Evolutionary conservation across 2,329 filamentous ascomycete species (phyloP).

Genomic region (Trichoderma arundinaceum): DNA sequence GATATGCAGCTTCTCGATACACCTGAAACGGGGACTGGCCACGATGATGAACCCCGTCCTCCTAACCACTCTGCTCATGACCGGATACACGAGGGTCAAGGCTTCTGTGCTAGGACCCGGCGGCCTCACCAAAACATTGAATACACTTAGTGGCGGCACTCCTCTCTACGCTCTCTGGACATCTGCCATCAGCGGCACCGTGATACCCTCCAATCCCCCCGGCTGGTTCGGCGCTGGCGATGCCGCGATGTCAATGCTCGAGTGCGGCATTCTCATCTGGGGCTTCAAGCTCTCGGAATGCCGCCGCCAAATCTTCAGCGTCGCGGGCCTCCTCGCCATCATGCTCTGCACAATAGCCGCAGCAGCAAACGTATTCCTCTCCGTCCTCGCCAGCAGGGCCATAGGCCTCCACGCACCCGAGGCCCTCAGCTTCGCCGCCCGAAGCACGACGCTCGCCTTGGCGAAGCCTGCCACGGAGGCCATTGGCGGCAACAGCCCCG

Average conservation of each 20-base stretch:
- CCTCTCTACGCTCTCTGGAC: slow-evolving; percentile 48
- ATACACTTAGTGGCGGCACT: slow-evolving; percentile 44
- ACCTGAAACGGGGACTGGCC: slow-evolving; percentile 43
- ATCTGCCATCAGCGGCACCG: slow-evolving; percentile 24
- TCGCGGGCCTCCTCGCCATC: slow-evolving; percentile 49
- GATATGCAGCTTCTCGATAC: slow-evolving; percentile 18
- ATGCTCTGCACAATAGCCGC: slow-evolving; percentile 47
- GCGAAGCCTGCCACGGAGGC: slow-evolving; percentile 54
- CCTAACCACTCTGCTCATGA: slow-evolving; percentile 52
- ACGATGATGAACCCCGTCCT: slow-evolving; percentile 57
- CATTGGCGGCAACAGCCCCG: slow-evolving; percentile 52
- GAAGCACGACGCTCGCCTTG: slow-evolving; percentile 58
- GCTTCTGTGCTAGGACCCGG: slow-evolving; percentile 40
- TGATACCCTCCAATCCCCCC: slow-evolving; percentile 33
- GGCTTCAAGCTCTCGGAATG: slow-evolving; percentile 61
- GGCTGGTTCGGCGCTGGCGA: slow-evolving; percentile 55
- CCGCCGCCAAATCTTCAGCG: slow-evolving; percentile 52
- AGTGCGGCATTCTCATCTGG: slow-evolving; percentile 59
- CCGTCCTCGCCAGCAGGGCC: slow-evolving; percentile 45
- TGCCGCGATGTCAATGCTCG: slow-evolving; percentile 54
- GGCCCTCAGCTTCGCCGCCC: slow-evolving; percentile 55
- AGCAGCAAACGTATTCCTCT: slow-evolving; percentile 50
- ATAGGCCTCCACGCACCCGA: slow-evolving; percentile 46
- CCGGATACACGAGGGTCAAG: slow-evolving; percentile 52
- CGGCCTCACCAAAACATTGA: slow-evolving; percentile 41